Evolutionary conservation across 768 basidiomycete species (phyloP).

Genomic region (Candolleomyces eurysporus): DNA sequence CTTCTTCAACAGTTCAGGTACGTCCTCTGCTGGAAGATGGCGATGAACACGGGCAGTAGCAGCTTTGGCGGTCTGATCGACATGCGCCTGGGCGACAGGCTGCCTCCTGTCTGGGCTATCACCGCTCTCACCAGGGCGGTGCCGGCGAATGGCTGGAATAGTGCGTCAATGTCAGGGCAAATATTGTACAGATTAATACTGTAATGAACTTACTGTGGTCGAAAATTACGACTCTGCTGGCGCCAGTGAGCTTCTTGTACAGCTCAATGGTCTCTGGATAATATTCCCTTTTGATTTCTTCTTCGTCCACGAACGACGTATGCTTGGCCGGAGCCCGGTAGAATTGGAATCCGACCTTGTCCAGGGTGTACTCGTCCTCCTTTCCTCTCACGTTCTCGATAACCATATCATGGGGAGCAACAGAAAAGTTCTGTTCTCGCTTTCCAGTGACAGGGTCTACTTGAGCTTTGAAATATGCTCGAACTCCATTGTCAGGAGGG

Average conservation of each 20-base stretch:
- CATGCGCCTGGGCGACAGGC: constrained; percentile 46
- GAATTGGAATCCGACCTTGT: constrained; percentile 51
- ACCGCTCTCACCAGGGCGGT: constrained; percentile 34
- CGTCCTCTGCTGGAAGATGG: constrained; percentile 49
- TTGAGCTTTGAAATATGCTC: constrained; percentile 24
- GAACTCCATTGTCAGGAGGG: constrained; percentile 23
- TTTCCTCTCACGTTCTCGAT: constrained; percentile 57
- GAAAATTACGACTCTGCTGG: constrained; percentile 55
- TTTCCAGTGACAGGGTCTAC: constrained; percentile 18
- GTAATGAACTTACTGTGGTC: constrained; percentile 51
- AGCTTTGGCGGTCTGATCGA: constrained; percentile 50
- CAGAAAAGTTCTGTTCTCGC: constrained; percentile 18
- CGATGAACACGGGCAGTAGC: constrained; percentile 46
- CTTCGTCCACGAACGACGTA: constrained; percentile 34
- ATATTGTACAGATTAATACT: background rate
- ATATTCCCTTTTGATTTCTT: constrained; percentile 50
- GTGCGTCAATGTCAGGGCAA: background rate
- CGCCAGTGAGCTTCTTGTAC: constrained; percentile 57
- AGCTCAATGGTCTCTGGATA: constrained; percentile 57
- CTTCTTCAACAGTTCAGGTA: constrained; percentile 37
- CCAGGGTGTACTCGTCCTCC: constrained; percentile 41
- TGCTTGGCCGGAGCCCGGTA: constrained; percentile 35
- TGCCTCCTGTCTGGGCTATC: constrained; percentile 38
- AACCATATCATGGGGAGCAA: constrained; percentile 24
- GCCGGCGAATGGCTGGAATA: constrained; percentile 45